Evolutionary conservation across 345 rosid species (phyloP).

Genomic region (Salix dunnii): DNA sequence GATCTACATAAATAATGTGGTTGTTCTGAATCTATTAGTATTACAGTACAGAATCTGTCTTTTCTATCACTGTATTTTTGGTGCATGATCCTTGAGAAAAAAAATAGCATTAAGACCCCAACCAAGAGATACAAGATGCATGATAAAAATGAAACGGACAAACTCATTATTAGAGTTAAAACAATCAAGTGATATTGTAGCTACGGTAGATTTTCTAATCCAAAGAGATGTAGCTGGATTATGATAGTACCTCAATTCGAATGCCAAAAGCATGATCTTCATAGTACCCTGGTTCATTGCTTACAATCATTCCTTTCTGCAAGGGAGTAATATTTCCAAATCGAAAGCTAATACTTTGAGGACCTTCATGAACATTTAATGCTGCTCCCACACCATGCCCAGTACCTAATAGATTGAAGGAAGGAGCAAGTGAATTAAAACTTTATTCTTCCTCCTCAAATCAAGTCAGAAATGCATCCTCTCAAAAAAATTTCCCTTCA

Average conservation of each 20-base stretch:
- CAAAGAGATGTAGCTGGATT: not conserved
- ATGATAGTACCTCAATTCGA: constrained; percentile 71
- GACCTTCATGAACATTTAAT: constrained; percentile 95
- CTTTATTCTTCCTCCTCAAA: not conserved
- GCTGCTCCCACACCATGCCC: constrained; percentile 99
- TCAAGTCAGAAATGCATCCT: not conserved
- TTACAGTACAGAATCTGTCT: not conserved
- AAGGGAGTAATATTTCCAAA: constrained; percentile 78
- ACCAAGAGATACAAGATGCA: not conserved
- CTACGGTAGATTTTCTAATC: not conserved
- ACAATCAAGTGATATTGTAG: not conserved
- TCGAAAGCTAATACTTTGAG: constrained; percentile 90
- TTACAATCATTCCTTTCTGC: constrained; percentile 87
- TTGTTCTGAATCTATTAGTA: not conserved
- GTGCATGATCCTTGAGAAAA: not conserved
- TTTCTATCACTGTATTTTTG: not conserved
- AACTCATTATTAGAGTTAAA: not conserved
- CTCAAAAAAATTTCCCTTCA: constrained; percentile 1
- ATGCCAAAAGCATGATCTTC: constrained; percentile 98
- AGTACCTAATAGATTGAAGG: constrained; percentile 55
- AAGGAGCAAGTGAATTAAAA: not conserved
- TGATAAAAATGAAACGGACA: not conserved
- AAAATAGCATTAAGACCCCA: not conserved
- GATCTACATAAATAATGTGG: not conserved
- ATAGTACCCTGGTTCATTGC: constrained; percentile 97